phyloP scores from a whole-genome alignment of 768 basidiomycete genomes.

The Boletus pseudo-olivaceus region DNA sequence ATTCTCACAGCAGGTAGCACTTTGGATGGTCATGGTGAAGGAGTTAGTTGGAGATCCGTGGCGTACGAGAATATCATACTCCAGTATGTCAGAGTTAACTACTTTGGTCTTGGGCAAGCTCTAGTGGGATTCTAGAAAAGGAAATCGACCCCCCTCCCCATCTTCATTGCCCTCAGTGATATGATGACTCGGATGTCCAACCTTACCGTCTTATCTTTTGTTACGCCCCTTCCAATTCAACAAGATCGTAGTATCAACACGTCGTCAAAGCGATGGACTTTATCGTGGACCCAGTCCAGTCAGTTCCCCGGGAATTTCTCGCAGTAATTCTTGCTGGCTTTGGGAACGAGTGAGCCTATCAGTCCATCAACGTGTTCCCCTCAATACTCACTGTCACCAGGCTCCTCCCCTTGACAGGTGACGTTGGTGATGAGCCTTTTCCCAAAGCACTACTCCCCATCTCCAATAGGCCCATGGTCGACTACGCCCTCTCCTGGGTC shows the following conservation, averaged over 20 bases:
- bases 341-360: conserved; percentile 72
- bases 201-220: not conserved
- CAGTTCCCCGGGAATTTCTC: conserved; percentile 72
- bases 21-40: not conserved
- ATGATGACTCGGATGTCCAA: conserved; percentile 9
- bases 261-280: conserved; percentile 53
- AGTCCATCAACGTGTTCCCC: not conserved
- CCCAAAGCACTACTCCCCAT: conserved; percentile 88
- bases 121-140: conserved; percentile 18
- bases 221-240: not conserved
- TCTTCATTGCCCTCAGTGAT: not conserved
- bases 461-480: conserved; percentile 83
- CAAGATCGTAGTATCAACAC: not conserved
- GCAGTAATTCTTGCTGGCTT: conserved; percentile 88
- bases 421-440: conserved; percentile 76
- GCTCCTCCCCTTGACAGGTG: conserved; percentile 67
- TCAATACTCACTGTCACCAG: conserved; percentile 37
- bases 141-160: conserved; percentile 8
- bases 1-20: not conserved
- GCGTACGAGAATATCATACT: not conserved
- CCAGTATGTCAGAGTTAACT: not conserved
- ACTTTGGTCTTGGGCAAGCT: not conserved
- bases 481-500: conserved; percentile 81
- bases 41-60: not conserved
- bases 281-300: conserved; percentile 49